phyloP scores from a whole-genome alignment of 495 filamentous ascomycete genomes.

The Hyaloscypha bicolor region DNA sequence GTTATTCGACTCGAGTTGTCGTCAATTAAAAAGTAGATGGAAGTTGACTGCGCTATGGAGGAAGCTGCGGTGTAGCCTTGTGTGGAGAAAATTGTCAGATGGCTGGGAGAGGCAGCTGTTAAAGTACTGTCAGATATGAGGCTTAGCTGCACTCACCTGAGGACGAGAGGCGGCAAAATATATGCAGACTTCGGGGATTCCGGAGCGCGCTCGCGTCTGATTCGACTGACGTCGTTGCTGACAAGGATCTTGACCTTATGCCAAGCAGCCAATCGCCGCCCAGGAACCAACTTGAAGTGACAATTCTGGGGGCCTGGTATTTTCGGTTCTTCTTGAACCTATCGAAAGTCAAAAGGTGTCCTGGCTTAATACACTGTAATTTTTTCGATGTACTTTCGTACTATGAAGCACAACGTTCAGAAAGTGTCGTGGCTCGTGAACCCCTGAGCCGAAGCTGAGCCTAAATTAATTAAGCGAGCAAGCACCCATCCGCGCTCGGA shows the following conservation, averaged over 20 bases:
- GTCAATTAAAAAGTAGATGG: not conserved
- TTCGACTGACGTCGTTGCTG: not conserved
- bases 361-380: too few species aligned
- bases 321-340: too few species aligned
- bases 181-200: not conserved
- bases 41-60: not conserved
- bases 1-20: not conserved
- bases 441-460: not conserved
- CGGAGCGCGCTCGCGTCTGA: not conserved
- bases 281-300: too few species aligned
- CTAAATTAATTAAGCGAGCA: constrained; percentile 1
- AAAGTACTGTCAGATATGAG: not conserved
- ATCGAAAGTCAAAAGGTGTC: too few species aligned
- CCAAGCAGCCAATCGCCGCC: too few species aligned
- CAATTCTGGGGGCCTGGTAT: too few species aligned
- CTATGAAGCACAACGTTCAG: too few species aligned
- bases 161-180: not conserved
- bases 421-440: not conserved
- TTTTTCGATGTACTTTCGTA: too few species aligned
- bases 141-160: not conserved
- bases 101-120: not conserved
- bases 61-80: not conserved
- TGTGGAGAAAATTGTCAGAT: not conserved
- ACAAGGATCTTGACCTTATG: not conserved
- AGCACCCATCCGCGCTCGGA: not conserved